Percentiles rank a stretch among this genome's conserved stretches.
These are phyloP conservation scores for Taxillus chinensis DNA, from an alignment of 164 flowering plant species.

Conservation along the genomic window DNA sequence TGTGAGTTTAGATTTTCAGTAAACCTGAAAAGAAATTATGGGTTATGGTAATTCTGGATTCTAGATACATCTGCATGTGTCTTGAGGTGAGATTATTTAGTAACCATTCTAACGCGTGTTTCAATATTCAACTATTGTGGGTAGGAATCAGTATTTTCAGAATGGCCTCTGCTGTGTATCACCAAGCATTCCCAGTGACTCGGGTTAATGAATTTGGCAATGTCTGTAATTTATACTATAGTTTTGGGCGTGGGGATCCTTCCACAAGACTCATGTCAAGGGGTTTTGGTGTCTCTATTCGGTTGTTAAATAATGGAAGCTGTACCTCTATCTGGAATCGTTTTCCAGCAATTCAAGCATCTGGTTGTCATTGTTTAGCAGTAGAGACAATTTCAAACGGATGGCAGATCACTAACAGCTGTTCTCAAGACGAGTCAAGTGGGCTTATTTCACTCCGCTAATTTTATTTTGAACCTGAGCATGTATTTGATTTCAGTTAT, in stretches of 20 bases:
- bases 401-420: not conserved
- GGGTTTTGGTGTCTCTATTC: not conserved
- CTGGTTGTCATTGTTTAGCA: not conserved
- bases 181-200: not conserved
- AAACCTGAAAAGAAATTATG: no score
- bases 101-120: not conserved
- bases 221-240: not conserved
- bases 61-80: no score
- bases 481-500: not conserved
- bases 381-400: not conserved
- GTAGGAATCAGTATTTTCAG: not conserved
- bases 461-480: not conserved
- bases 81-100: no score
- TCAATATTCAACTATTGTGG: not conserved
- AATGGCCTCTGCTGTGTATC: not conserved
- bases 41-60: no score
- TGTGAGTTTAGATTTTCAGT: no score
- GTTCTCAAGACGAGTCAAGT: not conserved
- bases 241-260: not conserved
- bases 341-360: not conserved
- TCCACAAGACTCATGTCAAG: not conserved
- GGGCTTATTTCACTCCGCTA: not conserved
- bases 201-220: not conserved
- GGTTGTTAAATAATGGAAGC: not conserved
- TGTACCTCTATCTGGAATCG: not conserved